Evolutionary conservation across 176 grass and related monocot genomes (phyloP).

Genomic region (Thinopyrum elongatum): DNA sequence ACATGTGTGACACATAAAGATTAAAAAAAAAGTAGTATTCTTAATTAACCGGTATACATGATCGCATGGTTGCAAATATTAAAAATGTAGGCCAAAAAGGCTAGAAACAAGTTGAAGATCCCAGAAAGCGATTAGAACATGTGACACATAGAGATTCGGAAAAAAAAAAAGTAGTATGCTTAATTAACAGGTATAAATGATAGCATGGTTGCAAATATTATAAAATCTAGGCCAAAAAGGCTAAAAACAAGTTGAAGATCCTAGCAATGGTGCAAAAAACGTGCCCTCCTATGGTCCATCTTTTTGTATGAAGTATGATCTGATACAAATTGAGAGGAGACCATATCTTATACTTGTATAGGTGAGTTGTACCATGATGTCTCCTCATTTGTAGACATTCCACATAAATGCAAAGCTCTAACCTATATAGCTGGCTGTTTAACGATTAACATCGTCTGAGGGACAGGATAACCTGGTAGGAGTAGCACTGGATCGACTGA

Average conservation of each 20-base stretch:
- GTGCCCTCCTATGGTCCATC: not conserved
- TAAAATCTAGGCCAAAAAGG: not conserved
- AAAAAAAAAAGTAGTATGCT: not conserved
- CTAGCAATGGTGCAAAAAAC: not conserved
- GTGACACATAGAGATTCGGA: not conserved
- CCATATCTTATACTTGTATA: not conserved
- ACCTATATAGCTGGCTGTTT: not conserved
- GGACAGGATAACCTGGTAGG: not conserved
- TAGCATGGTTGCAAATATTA: not conserved
- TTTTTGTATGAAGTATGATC: not conserved
- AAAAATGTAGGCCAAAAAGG: not conserved
- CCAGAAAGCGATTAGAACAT: constrained; percentile 10
- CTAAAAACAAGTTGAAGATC: constrained; percentile 13
- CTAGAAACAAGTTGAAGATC: not conserved
- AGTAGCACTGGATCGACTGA: not conserved
- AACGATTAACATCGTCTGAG: not conserved
- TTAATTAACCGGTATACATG: constrained; percentile 4
- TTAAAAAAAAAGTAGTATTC: not conserved
- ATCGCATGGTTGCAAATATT: not conserved
- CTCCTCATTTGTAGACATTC: not conserved
- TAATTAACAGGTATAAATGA: constrained; percentile 3
- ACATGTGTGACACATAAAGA: not conserved
- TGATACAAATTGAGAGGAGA: not conserved
- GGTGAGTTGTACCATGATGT: not conserved
- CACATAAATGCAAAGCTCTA: constrained; percentile 9